Percentiles rank a stretch among this genome's conserved stretches.
Evolutionary conservation across 2,329 filamentous ascomycete species (phyloP).

Genomic region (Fusarium bulbicola): DNA sequence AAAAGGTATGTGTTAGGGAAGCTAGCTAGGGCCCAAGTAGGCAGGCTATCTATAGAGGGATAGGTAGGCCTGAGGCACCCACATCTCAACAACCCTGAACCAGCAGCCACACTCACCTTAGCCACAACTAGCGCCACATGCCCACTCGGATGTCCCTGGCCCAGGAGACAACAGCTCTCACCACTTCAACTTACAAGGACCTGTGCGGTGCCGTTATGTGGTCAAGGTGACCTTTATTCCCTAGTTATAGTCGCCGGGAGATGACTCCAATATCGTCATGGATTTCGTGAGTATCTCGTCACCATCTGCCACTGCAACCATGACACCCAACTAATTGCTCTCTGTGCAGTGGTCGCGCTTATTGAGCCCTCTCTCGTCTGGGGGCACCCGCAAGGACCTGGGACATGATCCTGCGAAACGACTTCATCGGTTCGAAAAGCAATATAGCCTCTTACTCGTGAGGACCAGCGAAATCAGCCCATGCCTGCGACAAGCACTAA

Average conservation of each 20-base stretch:
- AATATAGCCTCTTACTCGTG: slow-evolving; percentile 71
- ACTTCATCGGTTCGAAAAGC: slow-evolving; percentile 72
- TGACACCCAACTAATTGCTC: slow-evolving; percentile 27
- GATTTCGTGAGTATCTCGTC: slow-evolving; percentile 61
- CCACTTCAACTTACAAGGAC: slow-evolving; percentile 35
- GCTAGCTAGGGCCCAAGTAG: too few species aligned
- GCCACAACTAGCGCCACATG: slow-evolving; percentile 27
- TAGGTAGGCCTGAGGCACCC: too few species aligned
- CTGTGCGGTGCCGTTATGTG: slow-evolving; percentile 29
- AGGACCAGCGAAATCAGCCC: slow-evolving; percentile 33
- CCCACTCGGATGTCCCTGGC: slow-evolving; percentile 1
- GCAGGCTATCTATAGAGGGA: too few species aligned
- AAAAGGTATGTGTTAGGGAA: too few species aligned
- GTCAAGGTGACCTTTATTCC: slow-evolving; percentile 24
- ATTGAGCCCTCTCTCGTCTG: slow-evolving; percentile 69
- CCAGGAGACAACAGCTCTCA: slow-evolving; percentile 34
- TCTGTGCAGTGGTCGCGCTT: slow-evolving; percentile 69
- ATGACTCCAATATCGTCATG: slow-evolving; percentile 62
- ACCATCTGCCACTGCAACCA: neutral
- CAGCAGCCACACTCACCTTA: neutral
- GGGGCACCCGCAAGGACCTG: slow-evolving; percentile 65
- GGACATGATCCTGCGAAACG: slow-evolving; percentile 71
- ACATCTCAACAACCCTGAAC: slow-evolving; percentile 16
- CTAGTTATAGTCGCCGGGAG: slow-evolving; percentile 43
- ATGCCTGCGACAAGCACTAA: slow-evolving; percentile 15